A percentile compares a stretch with the other conserved stretches of the same genome.
phyloP scores from a whole-genome alignment of 2,329 filamentous ascomycete genomes.

The Alternaria dauci region DNA sequence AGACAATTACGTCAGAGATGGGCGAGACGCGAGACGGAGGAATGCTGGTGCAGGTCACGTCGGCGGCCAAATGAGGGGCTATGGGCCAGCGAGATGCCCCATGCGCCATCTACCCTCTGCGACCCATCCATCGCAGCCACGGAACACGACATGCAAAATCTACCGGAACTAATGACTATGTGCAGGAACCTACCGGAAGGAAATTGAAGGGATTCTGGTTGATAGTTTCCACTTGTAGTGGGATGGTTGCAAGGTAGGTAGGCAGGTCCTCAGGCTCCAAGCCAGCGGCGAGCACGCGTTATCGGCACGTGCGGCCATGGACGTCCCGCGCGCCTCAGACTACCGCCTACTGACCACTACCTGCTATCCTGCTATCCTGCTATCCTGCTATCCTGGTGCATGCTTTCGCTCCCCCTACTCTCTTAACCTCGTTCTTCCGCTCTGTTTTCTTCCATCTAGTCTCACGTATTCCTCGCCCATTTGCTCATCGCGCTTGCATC shows the following conservation, averaged over 20 bases:
- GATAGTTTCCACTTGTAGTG: not conserved
- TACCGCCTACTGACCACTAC: slow-evolving; percentile 2
- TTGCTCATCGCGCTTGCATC: slow-evolving; percentile 6
- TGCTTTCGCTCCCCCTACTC: not conserved
- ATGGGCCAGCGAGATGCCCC: not conserved
- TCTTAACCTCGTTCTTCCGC: not conserved
- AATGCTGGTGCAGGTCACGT: not conserved
- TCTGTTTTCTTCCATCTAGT: not conserved
- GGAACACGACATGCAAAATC: not conserved
- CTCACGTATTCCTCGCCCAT: not conserved
- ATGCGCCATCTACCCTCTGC: not conserved
- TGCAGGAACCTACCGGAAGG: not conserved
- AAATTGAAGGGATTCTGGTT: not conserved
- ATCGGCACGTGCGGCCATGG: slow-evolving; percentile 4
- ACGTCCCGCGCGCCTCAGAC: not conserved
- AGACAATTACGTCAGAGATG: not conserved
- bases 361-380: not conserved
- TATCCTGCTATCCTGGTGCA: not conserved
- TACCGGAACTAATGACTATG: not conserved
- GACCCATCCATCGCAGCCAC: not conserved
- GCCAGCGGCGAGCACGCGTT: slow-evolving; percentile 10
- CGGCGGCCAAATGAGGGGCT: not conserved
- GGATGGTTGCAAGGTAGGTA: not conserved
- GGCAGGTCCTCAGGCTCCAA: not conserved
- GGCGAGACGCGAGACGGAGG: not conserved